Base-by-base conservation (phyloP, 768 basidiomycete genomes). In the Goffeauzyma gilvescens region DNA sequence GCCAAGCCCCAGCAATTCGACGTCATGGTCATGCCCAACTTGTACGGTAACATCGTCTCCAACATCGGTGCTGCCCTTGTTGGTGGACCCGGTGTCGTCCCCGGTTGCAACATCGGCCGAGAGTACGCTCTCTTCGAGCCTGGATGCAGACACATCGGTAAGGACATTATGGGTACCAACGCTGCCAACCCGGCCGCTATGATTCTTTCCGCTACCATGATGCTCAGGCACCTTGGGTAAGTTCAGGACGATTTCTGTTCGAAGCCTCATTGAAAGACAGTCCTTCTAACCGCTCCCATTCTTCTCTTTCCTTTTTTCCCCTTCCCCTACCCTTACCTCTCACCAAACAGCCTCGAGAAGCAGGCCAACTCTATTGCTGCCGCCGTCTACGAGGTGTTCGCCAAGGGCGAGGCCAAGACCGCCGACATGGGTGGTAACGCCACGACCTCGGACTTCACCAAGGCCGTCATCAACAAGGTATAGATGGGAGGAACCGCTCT, bases 1-100 rank as follows among this genome's bases (percentile, higher is more conserved):
- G 83, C 89, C 24, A 81, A 78, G 55, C 93, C 93, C 23, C 71
- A 72, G 51, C 93, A 98, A 64, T 98, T 98, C 59, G 93, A 98
- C 59, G 90, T 96, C 48, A 93, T 98, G 89, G 93, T 96, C 59
- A 93, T 90, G 84, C 57, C 51, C 26, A 58, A 58, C 51, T 52
- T 65, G 40, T 96, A 96, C 67, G 90, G 90, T 46, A 89, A 85
- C 53, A 96, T 96, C 56, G 79, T 89, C 46, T 87, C 84, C 52
- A 95, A 98, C 71, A 95, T 98, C 50, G 90, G 93, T 55, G 87
- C 93, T 47, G 93, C 90, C 17, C 79, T 98, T 17, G 90, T 98
- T 30, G 93, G 93, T 59, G 93, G 93, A 30, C 93, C 90, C 28
- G 93, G 93, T 59, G 77, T 96, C 54, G 90, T 96, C 18, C 89